Evolutionary conservation across 768 basidiomycete species (phyloP), one percentile per base, ranked within the genome.

Genomic region (Galerina sulciceps): DNA sequence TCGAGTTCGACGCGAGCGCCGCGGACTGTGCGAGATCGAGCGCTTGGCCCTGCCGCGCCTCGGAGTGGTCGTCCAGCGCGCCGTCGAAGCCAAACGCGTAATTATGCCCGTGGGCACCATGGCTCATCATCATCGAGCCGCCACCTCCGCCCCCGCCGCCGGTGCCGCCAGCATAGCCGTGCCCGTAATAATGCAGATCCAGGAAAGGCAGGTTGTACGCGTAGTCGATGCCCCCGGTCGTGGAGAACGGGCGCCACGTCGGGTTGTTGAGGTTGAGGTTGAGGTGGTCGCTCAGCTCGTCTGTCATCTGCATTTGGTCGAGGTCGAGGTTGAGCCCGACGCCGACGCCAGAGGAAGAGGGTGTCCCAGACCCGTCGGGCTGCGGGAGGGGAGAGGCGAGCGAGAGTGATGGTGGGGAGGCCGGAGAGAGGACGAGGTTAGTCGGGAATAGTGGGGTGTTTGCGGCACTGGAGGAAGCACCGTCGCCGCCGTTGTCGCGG

Each of bases 161-260:
- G 5, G 26, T 5, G 8, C 26, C 26, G 2, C 26, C 26, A 26
- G 26, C 38, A 23, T 8, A 40, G 6, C 48, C 44, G 43, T 35
- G 34, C 45, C 53, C 53, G 37, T 62, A 64, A 31, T 86, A 90
- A 67, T 91, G 90, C 70, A 91, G 68, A 68, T 91, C 90, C 54
- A 91, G 77, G 72, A 89, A 91, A 2, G 88, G 84, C 1, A 90
- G 71, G 59, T 84, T 81, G 49, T 85, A 79, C 26, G 53, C 51
- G 34, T 63, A 34, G 34, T 65, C 65, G 1, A 31, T 31, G 8
- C 8, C 8, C 26, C 36, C 59, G 14, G 42, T 23, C 8, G 48
- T 26, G 36, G 54, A 35, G 41, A 42, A 48, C 54, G 50, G 38
- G 23, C 58, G 62, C 62, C 58, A 59, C 2, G 57, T 44, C 10